A percentile compares a stretch with the other conserved stretches of the same genome.
These are phyloP conservation scores for Termitomyces bulborhizus DNA, from an alignment of 768 basidiomycete species.

Conservation along the genomic window DNA sequence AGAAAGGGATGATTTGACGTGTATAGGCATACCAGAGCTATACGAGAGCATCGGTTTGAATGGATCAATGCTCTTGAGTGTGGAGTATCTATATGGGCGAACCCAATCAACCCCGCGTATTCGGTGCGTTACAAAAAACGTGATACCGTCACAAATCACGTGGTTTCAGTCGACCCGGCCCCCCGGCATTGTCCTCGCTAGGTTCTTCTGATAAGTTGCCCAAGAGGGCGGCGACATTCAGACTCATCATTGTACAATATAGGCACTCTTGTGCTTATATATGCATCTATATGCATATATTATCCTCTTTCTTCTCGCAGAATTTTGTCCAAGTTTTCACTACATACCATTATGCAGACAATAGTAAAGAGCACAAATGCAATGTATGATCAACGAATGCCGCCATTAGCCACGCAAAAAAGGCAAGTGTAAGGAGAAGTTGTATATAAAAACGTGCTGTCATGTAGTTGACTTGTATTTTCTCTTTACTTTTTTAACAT, in stretches of 20 bases:
- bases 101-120: constrained; percentile 18
- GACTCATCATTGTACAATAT: neutral
- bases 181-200: neutral
- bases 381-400: neutral
- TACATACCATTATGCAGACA: neutral
- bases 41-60: neutral
- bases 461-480: constrained; percentile 6
- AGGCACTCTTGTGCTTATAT: neutral
- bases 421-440: neutral
- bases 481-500: constrained; percentile 10
- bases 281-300: neutral
- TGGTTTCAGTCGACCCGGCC: neutral
- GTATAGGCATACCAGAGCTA: constrained; percentile 1
- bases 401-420: neutral
- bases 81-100: neutral
- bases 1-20: neutral
- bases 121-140: constrained; percentile 15
- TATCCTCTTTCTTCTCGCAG: neutral
- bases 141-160: constrained; percentile 11
- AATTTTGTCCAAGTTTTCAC: neutral
- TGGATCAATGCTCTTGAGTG: neutral
- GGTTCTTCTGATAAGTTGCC: neutral
- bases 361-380: neutral
- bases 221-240: neutral
- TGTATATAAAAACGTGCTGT: neutral